Evolutionary conservation across 805 yeast genomes (phyloP), one percentile per base, ranked within the genome.

Genomic region (Wickerhamomyces bisporus): DNA sequence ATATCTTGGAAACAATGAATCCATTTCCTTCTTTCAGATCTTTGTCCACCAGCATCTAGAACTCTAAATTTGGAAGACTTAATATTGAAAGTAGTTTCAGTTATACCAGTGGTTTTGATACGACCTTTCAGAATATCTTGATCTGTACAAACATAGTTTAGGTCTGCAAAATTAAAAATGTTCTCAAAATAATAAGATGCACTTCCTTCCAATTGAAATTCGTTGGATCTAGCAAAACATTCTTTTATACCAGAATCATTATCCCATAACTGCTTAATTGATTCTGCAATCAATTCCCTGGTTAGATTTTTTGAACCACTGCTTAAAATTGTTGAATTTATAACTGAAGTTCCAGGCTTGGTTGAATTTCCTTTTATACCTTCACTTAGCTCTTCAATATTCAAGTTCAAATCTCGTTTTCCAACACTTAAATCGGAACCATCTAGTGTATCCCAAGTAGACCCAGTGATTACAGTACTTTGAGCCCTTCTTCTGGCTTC

Each of bases 31-130:
- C 97, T 71, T 58, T 89, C 97, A 16, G 86, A 77, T 43, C 96
- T 66, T 63, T 89, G 97, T 2, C 98, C 98, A 37, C 98, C 98
- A 4, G 96, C 98, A 68, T 93, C 98, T 31, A 88, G 65, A 30
- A 93, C 86, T 52, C 78, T 79, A 57, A 89, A 81, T 46, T 70
- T 75, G 33, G 78, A 72, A 3, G 77, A 70, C 9, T 78, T 76
- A 43, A 91, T 77, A 39, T 70, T 69, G 63, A 93, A 89, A 38
- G 70, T 74, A 6, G 93, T 83, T 58, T 91, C 96, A 1, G 94
- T 84, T 37, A 93, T 87, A 3, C 98, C 98, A 0, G 97, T 89
- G 12, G 98, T 91, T 62, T 91, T 89, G 52, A 93, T 86, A 26
- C 98, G 71, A 4, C 96, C 98, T 51, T 76, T 81, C 47, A 93